Base-by-base conservation (phyloP, 2,329 filamentous ascomycete species). In the Bipolaris victoriae region DNA sequence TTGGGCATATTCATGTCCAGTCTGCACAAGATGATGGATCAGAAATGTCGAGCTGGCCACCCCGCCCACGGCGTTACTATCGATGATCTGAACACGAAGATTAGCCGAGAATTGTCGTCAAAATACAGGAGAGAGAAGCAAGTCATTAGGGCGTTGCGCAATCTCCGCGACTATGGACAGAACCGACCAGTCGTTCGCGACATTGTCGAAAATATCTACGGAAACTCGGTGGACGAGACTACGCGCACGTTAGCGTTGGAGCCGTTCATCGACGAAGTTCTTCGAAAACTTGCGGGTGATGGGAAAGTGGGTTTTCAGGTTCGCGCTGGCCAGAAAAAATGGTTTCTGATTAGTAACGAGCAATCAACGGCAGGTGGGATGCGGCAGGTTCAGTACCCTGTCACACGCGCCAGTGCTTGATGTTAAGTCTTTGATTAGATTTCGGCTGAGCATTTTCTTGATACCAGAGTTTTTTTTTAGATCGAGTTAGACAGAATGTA, bases 201-300 rank as follows among this genome's bases (percentile, higher is more conserved):
- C 29, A 67, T 85, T 10, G 81, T 83, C 1, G 64, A 64, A 2
- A 58, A 58, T 3, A 76, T 84, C 13, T 74, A 84, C 57, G 82
- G 82, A 0, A 66, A 69, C 1, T 53, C 57, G 1, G 20, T 79
- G 33, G 73, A 78, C 48, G 68, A 74, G n/a, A 62, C 71, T 15
- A 72, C 78, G 0, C 55, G 76, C 0, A 62, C 69, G 9, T 63
- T 93, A 89, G 71, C 95, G 91, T 74, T 94, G 89, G 88, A 96
- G 92, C 78, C 92, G 85, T 58, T 86, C 83, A 50, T 90, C 87
- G 46, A 84, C 78, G 52, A 81, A 80, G 78, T 74, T 85, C 70
- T 90, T 80, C 63, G 89, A 83, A 71, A 92, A 89, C 66, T 90
- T 85, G 62, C 71, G 7, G 67, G 61, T 0, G 71, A 73, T 52